Conservation (phyloP, 352 stramenopile species). For the Pythium pyrilobum region DNA sequence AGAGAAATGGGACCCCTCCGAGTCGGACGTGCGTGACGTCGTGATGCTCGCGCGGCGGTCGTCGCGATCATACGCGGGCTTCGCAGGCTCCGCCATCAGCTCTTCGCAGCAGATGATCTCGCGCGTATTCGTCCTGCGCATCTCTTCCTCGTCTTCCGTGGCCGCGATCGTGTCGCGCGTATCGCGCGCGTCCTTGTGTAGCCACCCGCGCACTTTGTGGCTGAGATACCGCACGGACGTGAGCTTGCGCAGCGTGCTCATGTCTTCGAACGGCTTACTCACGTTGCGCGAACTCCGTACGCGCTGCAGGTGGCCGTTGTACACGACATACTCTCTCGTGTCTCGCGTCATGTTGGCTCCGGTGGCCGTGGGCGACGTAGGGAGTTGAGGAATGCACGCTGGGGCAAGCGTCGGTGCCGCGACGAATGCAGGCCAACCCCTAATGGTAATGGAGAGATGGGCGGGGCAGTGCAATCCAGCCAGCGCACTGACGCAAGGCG, state of each 20-base stretch:
- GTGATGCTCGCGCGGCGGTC: conserved; percentile 16
- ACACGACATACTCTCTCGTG: conserved; percentile 20
- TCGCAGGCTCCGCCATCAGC: conserved; percentile 10
- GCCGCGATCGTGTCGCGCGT: conserved; percentile 58
- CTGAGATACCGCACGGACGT: conserved; percentile 55
- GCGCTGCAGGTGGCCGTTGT: conserved; percentile 22
- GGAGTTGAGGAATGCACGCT: conserved; percentile 1
- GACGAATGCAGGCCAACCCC: no score
- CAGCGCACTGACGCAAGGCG: conserved; percentile 6
- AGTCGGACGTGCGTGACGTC: conserved; percentile 17
- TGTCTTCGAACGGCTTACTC: conserved; percentile 25
- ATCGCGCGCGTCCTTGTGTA: conserved; percentile 51
- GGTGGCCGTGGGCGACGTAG: not conserved
- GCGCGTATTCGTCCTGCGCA: conserved; percentile 30
- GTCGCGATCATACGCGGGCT: conserved; percentile 1
- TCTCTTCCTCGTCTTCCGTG: conserved; percentile 50
- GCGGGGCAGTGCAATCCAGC: not conserved
- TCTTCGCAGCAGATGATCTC: conserved; percentile 47
- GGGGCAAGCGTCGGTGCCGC: not conserved
- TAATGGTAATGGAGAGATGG: not conserved
- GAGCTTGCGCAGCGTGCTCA: conserved; percentile 44
- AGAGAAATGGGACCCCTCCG: conserved; percentile 16
- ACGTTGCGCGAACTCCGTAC: conserved; percentile 7
- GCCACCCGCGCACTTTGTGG: conserved; percentile 42
- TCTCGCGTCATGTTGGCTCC: conserved; percentile 1